These are phyloP conservation scores for Hanseniaspora vineae DNA, from an alignment of 805 yeast genomes.

Conservation along the genomic window DNA sequence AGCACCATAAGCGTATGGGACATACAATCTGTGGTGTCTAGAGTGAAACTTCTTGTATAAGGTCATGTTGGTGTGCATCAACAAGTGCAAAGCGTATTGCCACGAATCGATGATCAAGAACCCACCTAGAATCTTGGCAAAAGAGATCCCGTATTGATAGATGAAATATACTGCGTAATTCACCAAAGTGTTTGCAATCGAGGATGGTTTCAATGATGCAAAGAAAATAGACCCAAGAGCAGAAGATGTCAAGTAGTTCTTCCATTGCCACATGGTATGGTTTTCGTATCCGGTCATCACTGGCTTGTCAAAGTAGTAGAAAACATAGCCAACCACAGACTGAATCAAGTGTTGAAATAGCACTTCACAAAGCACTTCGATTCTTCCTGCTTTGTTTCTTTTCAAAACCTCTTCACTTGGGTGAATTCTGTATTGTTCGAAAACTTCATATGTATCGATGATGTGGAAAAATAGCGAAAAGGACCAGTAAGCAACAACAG, in stretches of 20 bases:
- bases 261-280: conserved; percentile 33
- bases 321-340: conserved; percentile 48
- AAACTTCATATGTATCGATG: conserved; percentile 60
- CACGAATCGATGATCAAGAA: conserved; percentile 78
- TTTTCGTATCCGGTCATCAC: conserved; percentile 37
- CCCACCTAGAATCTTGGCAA: conserved; percentile 44
- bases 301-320: conserved; percentile 43
- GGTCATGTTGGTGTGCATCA: conserved; percentile 72
- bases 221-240: background rate
- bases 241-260: conserved; percentile 11
- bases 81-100: conserved; percentile 86
- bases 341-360: conserved; percentile 76
- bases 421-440: conserved; percentile 80
- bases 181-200: background rate
- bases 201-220: background rate
- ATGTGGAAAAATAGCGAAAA: conserved; percentile 62
- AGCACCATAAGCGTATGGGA: conserved; percentile 96
- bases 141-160: conserved; percentile 40
- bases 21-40: conserved; percentile 85
- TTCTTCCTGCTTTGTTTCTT: conserved; percentile 61
- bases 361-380: conserved; percentile 71
- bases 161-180: background rate
- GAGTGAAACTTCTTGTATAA: conserved; percentile 80
- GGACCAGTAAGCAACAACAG: conserved; percentile 76
- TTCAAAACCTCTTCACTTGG: conserved; percentile 73